These are phyloP conservation scores for Ophiostoma ulmi DNA, from an alignment of 2,329 filamentous ascomycete species.

Conservation along the genomic window DNA sequence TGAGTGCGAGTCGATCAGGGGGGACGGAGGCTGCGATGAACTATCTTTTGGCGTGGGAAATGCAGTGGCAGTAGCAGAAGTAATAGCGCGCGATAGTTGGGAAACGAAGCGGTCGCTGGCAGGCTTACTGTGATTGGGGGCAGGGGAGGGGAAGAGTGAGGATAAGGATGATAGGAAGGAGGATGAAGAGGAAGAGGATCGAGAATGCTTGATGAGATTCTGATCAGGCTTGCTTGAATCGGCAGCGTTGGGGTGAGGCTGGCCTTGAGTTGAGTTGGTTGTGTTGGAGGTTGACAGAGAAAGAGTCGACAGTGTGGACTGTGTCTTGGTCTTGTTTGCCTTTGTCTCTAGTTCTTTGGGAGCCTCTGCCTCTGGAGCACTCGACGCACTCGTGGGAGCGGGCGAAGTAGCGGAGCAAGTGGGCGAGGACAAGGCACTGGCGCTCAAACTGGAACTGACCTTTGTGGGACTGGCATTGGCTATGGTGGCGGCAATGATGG, in stretches of 20 bases:
- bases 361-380: background rate
- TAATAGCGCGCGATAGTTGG: slow-evolving; percentile 13
- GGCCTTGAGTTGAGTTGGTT: background rate
- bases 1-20: slow-evolving; percentile 34
- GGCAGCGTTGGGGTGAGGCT: background rate
- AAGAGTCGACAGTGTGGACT: background rate
- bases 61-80: slow-evolving; percentile 6
- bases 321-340: background rate
- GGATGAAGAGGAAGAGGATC: background rate
- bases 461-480: background rate
- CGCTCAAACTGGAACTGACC: background rate
- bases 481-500: background rate
- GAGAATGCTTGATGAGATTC: background rate
- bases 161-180: background rate
- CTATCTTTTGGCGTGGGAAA: background rate
- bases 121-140: background rate
- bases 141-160: background rate
- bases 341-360: background rate
- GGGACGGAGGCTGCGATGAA: slow-evolving; percentile 24
- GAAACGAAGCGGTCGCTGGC: slow-evolving; percentile 4
- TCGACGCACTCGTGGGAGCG: background rate
- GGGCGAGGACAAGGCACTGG: slow-evolving; percentile 1
- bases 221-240: background rate
- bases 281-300: background rate
- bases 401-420: background rate